Conservation (phyloP, 306 rosid species). For the Quercus alba region DNA sequence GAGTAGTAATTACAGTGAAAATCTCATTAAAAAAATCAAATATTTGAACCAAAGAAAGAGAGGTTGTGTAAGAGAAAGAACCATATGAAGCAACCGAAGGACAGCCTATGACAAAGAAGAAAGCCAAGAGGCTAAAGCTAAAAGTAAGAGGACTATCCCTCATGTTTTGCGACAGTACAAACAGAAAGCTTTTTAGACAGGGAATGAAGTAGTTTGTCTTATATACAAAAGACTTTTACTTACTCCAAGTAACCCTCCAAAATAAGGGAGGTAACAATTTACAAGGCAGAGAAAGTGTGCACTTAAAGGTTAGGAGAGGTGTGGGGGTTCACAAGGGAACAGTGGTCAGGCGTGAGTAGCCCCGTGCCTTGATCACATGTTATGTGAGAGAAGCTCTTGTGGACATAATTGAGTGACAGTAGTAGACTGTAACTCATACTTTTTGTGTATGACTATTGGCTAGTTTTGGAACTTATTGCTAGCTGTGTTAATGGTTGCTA, state of each 20-base stretch:
- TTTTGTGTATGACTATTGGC: not conserved
- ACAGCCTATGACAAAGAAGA: constrained; percentile 24
- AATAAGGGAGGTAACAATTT: not conserved
- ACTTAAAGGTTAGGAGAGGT: not conserved
- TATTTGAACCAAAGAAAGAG: not conserved
- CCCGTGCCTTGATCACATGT: constrained; percentile 46
- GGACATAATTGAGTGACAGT: not conserved
- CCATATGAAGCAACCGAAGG: constrained; percentile 55
- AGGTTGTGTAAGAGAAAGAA: constrained; percentile 17
- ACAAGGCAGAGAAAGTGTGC: not conserved
- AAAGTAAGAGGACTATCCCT: not conserved
- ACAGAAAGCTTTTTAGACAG: not conserved
- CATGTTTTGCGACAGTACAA: constrained; percentile 27
- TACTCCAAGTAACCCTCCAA: not conserved
- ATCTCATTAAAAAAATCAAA: too few relatives aligned
- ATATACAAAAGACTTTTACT: constrained; percentile 8
- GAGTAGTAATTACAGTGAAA: not conserved
- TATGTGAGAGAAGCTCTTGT: constrained; percentile 20
- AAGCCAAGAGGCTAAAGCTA: constrained; percentile 9
- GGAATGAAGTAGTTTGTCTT: not conserved
- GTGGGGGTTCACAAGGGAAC: constrained; percentile 47
- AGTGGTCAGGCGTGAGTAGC: constrained; percentile 1
- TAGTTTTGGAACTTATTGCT: not conserved
- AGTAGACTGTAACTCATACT: not conserved
- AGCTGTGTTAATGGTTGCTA: too few relatives aligned